A percentile compares a stretch with the other conserved stretches of the same genome.
Evolutionary conservation across 768 basidiomycete species (phyloP).

Genomic region (Termitomyces sp.): DNA sequence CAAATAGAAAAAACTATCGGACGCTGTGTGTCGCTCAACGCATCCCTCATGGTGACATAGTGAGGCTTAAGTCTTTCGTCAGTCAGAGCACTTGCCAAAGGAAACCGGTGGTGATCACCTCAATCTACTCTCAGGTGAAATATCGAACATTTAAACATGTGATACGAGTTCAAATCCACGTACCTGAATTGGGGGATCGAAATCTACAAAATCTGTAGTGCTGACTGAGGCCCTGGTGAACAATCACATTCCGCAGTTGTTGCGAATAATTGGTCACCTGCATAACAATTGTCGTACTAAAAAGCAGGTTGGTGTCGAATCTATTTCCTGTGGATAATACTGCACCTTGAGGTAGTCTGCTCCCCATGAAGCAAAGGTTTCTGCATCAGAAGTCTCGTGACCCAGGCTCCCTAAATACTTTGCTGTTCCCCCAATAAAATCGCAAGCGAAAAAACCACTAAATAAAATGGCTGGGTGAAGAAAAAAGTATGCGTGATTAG

Average conservation of each 20-base stretch:
- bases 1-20: constrained; percentile 52
- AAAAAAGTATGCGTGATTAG: not conserved
- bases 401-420: constrained; percentile 43
- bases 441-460: constrained; percentile 42
- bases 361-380: constrained; percentile 46
- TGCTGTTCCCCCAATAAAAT: constrained; percentile 41
- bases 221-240: constrained; percentile 21
- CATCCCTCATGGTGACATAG: constrained; percentile 43
- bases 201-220: constrained; percentile 42
- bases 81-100: not conserved
- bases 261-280: constrained; percentile 23
- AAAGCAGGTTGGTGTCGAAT: not conserved
- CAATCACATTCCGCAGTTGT: not conserved
- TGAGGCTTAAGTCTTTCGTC: constrained; percentile 28
- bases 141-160: not conserved
- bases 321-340: not conserved
- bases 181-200: constrained; percentile 38
- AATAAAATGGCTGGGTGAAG: not conserved
- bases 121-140: constrained; percentile 22
- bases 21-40: constrained; percentile 37
- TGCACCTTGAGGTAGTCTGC: constrained; percentile 40
- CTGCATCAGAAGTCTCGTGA: constrained; percentile 44
- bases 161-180: constrained; percentile 4
- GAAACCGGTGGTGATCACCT: constrained; percentile 21
- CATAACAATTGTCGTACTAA: constrained; percentile 49